Conservation (phyloP, 352 stramenopile genomes). For the Globisporangium sylvaticum region DNA sequence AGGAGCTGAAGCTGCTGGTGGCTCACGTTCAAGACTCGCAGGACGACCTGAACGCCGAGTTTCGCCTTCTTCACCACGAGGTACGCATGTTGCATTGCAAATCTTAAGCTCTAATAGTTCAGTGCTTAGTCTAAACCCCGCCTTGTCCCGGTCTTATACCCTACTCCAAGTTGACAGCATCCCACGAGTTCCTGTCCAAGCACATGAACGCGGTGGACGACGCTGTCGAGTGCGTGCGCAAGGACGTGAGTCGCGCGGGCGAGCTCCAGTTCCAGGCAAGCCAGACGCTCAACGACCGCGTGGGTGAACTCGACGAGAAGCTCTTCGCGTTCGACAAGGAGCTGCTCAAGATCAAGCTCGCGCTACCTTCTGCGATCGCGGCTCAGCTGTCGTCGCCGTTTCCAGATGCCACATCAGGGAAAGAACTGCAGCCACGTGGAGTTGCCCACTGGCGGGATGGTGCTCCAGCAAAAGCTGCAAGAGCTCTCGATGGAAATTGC, state of each 20-base stretch:
- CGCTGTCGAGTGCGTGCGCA: conserved; percentile 35
- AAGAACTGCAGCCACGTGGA: conserved; percentile 12
- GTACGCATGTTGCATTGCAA: conserved; percentile 9
- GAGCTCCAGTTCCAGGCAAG: conserved; percentile 31
- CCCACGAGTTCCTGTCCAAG: conserved; percentile 35
- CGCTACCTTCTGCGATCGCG: conserved; percentile 37
- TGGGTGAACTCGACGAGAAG: conserved; percentile 51
- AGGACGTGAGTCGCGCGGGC: conserved; percentile 22
- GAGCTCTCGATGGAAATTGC: conserved; percentile 35
- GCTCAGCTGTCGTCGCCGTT: conserved; percentile 29
- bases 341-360: conserved; percentile 59
- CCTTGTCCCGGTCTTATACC: no score
- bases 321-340: conserved; percentile 64
- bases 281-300: conserved; percentile 20
- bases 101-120: background rate
- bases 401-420: background rate
- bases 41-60: conserved; percentile 34
- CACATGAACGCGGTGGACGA: conserved; percentile 42
- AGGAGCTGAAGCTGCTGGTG: conserved; percentile 45
- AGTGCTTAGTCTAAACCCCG: background rate
- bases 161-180: conserved; percentile 18
- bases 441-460: conserved; percentile 17
- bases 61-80: conserved; percentile 49
- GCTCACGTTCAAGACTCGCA: conserved; percentile 41
- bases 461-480: conserved; percentile 32